Conservation (phyloP, 768 basidiomycete genomes). For the Tubosaeta brunneosetosa region DNA sequence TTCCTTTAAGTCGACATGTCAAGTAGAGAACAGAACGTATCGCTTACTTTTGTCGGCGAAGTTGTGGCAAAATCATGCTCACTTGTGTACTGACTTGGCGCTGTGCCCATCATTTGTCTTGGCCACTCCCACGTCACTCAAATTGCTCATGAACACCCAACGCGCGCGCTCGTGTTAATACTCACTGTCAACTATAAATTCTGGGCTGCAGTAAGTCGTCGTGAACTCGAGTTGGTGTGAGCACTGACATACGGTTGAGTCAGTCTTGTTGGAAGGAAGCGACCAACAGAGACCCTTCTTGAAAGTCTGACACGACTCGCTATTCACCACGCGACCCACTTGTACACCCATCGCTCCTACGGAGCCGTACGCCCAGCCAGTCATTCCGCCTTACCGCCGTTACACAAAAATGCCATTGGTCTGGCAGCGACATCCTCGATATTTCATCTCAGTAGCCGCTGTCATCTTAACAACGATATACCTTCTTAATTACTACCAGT, state of each 20-base stretch:
- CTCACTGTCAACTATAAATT: not conserved
- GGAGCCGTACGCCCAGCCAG: slow-evolving; percentile 4
- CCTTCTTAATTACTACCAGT: slow-evolving; percentile 39
- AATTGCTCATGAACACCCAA: slow-evolving; percentile 16
- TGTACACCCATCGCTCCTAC: slow-evolving; percentile 8
- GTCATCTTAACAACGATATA: slow-evolving; percentile 43
- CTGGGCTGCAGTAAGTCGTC: slow-evolving; percentile 14
- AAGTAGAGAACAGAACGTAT: too few relatives aligned
- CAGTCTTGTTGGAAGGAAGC: slow-evolving; percentile 2
- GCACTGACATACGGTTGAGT: not conserved
- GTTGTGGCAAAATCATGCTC: not conserved
- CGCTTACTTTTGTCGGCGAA: not conserved
- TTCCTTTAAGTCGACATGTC: too few relatives aligned
- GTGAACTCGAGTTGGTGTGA: not conserved
- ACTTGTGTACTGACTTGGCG: not conserved
- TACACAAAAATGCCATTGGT: slow-evolving; percentile 24
- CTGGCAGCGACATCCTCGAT: slow-evolving; percentile 50
- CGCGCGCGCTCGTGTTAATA: slow-evolving; percentile 5
- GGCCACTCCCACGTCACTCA: slow-evolving; percentile 18
- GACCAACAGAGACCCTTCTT: not conserved
- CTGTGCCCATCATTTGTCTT: not conserved
- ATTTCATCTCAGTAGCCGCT: slow-evolving; percentile 40
- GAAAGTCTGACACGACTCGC: slow-evolving; percentile 9
- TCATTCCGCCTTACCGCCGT: not conserved
- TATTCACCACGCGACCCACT: slow-evolving; percentile 7